phyloP scores from a whole-genome alignment of 306 rosid species.

The Canavalia ensiformis region DNA sequence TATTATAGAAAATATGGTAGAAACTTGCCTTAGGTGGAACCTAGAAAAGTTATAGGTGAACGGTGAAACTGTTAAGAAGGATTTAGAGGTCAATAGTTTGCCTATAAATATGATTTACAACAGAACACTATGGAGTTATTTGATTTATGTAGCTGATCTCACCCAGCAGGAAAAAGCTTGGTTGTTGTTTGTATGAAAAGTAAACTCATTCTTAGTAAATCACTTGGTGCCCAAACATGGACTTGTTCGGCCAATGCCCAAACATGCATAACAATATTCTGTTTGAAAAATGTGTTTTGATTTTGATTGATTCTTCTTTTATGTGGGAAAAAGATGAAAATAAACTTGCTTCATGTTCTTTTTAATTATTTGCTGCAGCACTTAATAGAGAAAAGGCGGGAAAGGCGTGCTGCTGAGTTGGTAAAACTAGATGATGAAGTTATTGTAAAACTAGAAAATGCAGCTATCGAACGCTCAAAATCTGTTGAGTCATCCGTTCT shows the following conservation, averaged over 20 bases:
- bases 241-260: constrained; percentile 13
- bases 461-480: constrained; percentile 88
- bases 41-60: neutral
- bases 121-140: neutral
- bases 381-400: constrained; percentile 74
- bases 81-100: neutral
- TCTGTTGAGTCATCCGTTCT: constrained; percentile 80
- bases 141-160: neutral
- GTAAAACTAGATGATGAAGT: constrained; percentile 67
- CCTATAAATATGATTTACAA: neutral
- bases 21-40: neutral
- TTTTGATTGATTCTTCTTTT: neutral
- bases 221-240: constrained; percentile 12
- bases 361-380: constrained; percentile 65
- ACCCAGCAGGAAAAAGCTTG: neutral
- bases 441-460: constrained; percentile 79
- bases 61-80: neutral
- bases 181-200: neutral
- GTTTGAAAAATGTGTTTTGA: constrained; percentile 27
- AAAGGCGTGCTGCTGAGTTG: constrained; percentile 81
- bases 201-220: constrained; percentile 18
- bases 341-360: constrained; percentile 38
- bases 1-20: neutral
- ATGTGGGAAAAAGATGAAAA: constrained; percentile 1
- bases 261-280: constrained; percentile 3